These are phyloP conservation scores for Mycena indigotica DNA, from an alignment of 768 basidiomycete genomes.

Conservation along the genomic window DNA sequence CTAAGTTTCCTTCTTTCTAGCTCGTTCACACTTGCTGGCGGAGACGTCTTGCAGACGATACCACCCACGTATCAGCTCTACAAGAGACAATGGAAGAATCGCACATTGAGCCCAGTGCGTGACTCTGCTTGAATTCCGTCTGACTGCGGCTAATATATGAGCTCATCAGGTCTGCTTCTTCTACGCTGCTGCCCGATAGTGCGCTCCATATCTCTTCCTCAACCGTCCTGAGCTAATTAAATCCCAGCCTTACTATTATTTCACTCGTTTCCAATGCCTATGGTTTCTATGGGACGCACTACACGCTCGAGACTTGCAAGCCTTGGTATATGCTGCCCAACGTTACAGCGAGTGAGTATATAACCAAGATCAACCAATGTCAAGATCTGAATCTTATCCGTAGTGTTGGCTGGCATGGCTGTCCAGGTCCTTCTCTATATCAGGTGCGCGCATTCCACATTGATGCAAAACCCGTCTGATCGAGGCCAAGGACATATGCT, in stretches of 20 bases:
- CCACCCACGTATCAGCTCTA: conserved; percentile 11
- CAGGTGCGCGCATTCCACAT: background rate
- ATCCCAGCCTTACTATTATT: no score
- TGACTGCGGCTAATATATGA: background rate
- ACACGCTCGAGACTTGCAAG: conserved; percentile 13
- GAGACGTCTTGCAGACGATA: conserved; percentile 18
- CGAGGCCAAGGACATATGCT: conserved; percentile 16
- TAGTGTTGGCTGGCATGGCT: conserved; percentile 24
- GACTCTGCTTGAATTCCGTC: background rate
- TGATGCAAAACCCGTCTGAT: background rate
- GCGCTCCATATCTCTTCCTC: background rate
- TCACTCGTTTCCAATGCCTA: no score
- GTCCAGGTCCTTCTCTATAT: conserved; percentile 19
- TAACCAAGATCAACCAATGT: background rate
- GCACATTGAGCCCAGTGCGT: conserved; percentile 5
- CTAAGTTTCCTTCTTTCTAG: background rate
- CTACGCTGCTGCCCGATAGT: conserved; percentile 18
- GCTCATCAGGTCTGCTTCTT: conserved; percentile 12
- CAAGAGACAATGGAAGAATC: conserved; percentile 12
- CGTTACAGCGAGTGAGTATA: conserved; percentile 18
- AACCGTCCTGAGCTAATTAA: no score
- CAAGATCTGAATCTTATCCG: no score
- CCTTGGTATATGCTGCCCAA: conserved; percentile 21
- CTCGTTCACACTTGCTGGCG: conserved; percentile 17
- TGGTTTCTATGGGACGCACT: conserved; percentile 11